Evolutionary conservation across 2,329 filamentous ascomycete species (phyloP), one percentile per base, ranked within the genome.

Genomic region (Xylaria hypoxylon): DNA sequence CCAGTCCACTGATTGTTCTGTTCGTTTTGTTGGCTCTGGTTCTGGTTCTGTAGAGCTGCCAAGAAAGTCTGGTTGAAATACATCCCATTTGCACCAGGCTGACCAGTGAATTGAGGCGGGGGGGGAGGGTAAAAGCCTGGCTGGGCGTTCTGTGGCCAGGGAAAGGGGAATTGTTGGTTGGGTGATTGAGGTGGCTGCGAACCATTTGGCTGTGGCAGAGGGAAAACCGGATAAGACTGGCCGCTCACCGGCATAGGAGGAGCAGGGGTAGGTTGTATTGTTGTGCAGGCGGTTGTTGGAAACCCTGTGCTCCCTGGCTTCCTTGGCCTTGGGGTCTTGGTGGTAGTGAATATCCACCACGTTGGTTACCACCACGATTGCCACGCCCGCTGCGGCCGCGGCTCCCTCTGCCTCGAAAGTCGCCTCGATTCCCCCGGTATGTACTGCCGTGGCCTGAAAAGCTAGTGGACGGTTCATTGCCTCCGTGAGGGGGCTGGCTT

Each of bases 61-160:
- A 89, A 81, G 73, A 90, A 85, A 1, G 85, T 82, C 3, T 87
- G 87, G 69, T 88, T 89, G 65, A 88, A 82, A 70, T 86, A 86
- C 10, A 84, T 79, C 68, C 83, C 79, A 51, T 76, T 76, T 40
- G 76, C 64, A 45, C 75, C 71, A 40, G 79, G 50, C 66, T 79
- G 74, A 70, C 77, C 67, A 38, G 75, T 74, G 50, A 82, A 81
- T 22, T 82, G 81, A 1, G 81, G 82, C 3, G 82, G 82, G 2
- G 78, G 78, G 10, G 78, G 77, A 0, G 77, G 72, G n/a, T 78
- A 68, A 19, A 75, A 76, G 38, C 75, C 74, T 55, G 74, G 74
- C 7, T 75, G 70, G 15, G 75, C 61, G 17, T 75, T 76, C 35
- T 80, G 80, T 17, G 80, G 80, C 81, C 82, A 83, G 8, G 81